phyloP scores from a whole-genome alignment of 2,329 filamentous ascomycete genomes.

The Cyclaneusma minus region DNA sequence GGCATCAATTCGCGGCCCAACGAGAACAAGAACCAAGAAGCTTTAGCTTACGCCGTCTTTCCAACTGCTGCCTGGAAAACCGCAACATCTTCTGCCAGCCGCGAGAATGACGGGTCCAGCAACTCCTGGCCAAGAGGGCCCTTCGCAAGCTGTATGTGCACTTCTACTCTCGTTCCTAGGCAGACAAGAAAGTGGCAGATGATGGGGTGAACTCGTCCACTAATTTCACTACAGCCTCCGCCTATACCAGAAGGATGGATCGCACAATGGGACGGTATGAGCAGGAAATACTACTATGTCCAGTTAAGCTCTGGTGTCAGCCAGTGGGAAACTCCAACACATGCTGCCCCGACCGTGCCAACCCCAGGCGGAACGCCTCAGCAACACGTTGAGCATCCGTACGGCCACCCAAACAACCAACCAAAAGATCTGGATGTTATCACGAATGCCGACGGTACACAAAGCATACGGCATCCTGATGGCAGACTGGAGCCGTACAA shows the following conservation, averaged over 20 bases:
- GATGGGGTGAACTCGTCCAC: no score
- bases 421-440: constrained; percentile 29
- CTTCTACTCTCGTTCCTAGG: no score
- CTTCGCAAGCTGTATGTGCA: constrained; percentile 4
- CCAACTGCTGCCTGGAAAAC: no score
- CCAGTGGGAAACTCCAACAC: constrained; percentile 59
- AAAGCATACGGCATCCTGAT: constrained; percentile 44
- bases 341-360: constrained; percentile 44
- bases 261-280: constrained; percentile 50
- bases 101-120: constrained; percentile 1
- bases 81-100: no score
- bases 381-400: constrained; percentile 39
- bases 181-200: no score
- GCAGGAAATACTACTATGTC: constrained; percentile 55
- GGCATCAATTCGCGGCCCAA: no score
- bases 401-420: constrained; percentile 32
- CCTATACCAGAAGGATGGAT: constrained; percentile 51
- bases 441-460: constrained; percentile 45
- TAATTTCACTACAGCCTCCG: no score
- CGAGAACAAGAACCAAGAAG: no score
- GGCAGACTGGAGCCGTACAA: constrained; percentile 39
- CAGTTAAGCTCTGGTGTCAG: constrained; percentile 57
- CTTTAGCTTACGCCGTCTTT: no score
- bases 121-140: constrained; percentile 3
- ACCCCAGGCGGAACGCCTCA: constrained; percentile 35